Evolutionary conservation across 257 asterid species (phyloP).

Genomic region (Solanum clarkiae): DNA sequence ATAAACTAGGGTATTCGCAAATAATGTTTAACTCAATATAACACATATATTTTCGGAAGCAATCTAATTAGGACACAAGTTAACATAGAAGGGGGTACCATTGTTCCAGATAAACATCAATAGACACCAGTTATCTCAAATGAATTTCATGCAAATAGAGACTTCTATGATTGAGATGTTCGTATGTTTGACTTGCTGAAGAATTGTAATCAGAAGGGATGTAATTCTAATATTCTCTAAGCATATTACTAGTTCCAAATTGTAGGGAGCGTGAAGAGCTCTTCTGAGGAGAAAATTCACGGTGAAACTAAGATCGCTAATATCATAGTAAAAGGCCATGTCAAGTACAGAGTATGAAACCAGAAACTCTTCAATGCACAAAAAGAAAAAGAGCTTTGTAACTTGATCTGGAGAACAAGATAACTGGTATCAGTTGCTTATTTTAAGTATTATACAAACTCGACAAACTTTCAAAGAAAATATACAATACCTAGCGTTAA

Average conservation of each 20-base stretch:
- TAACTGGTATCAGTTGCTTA: neutral
- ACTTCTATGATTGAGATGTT: neutral
- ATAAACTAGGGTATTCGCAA: neutral
- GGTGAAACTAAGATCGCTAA: neutral
- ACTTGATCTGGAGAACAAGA: neutral
- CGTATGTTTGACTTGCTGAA: neutral
- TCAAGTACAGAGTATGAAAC: neutral
- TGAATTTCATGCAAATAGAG: neutral
- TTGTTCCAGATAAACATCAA: neutral
- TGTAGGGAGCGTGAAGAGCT: neutral
- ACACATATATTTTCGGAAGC: neutral
- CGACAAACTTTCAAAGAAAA: neutral
- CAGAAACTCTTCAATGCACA: neutral
- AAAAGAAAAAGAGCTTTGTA: neutral
- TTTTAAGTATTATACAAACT: neutral
- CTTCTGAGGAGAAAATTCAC: neutral
- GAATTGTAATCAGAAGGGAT: neutral
- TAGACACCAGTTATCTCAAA: neutral
- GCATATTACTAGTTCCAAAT: neutral
- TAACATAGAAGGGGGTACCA: neutral
- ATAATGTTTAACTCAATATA: neutral
- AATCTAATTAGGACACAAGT: neutral
- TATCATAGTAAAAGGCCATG: neutral
- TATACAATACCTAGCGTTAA: neutral
- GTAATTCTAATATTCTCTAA: neutral